Base-by-base conservation (phyloP, 2,329 filamentous ascomycete genomes). In the Clonostachys rosea region DNA sequence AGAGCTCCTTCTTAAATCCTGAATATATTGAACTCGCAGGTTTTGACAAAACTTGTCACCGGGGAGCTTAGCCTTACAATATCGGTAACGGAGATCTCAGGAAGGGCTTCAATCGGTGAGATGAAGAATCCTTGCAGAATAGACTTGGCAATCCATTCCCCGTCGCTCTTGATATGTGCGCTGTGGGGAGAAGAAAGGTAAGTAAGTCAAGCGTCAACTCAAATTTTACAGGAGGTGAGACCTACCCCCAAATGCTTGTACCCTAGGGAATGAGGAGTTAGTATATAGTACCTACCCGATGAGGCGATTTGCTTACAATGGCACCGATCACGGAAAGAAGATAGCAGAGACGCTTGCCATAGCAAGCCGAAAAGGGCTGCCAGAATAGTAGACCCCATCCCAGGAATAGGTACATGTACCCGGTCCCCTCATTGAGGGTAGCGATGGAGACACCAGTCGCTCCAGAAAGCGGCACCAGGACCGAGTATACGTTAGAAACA, bases 381-480 rank as follows among this genome's bases (percentile, higher is more conserved):
- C 71, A 75, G 47, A 75, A 68, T 8, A 76, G 53, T 20, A 70
- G 58, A 1, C 67, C 63, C 66, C 67, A 74, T 3, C 73, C 73
- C 1, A 70, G 52, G n/a, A 75, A 59, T 3, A 76, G 55, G 35
- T 69, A 71, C 66, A 69, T 68, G 47, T 63, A 66, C 0, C 68
- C 67, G 0, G 68, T 69, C 2, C 68, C 66, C 10, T 64, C 60
- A n/a, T 69, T 69, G 11, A 70, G 53, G 0, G 67, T 64, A 2
- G 51, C 51, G 11, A 69, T 52, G 0, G 62, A 62, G 5, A 70
- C 49, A 0, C 60, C 58, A 1, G 63, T 58, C 5, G 60, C 63
- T 3, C 54, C 43, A 0, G 65, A 56, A 2, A 70, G 57, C 0
- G 67, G 66, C 0, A 67, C 66, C 0, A 71, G 50, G 6, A 69